Conservation (phyloP, 2,329 filamentous ascomycete species). For the Pyricularia grisea region DNA sequence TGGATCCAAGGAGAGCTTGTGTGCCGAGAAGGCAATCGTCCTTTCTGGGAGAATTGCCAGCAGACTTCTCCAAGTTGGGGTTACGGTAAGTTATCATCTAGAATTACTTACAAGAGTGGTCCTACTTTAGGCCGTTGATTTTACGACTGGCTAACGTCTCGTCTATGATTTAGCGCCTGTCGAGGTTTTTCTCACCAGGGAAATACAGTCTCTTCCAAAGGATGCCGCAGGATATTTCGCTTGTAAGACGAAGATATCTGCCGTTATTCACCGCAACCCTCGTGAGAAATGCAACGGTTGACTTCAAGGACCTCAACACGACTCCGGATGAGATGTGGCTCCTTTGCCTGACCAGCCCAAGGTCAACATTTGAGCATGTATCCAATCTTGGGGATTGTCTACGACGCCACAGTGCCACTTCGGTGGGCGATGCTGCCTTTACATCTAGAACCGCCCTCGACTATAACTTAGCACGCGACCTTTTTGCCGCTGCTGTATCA, state of each 20-base stretch:
- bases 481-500: slow-evolving; percentile 39
- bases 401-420: slow-evolving; percentile 28
- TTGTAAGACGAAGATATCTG: slow-evolving; percentile 33
- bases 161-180: slow-evolving; percentile 21
- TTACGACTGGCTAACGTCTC: slow-evolving; percentile 3
- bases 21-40: slow-evolving; percentile 32
- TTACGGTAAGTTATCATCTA: slow-evolving; percentile 15
- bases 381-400: slow-evolving; percentile 38
- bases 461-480: slow-evolving; percentile 36
- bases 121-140: background rate
- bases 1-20: slow-evolving; percentile 14
- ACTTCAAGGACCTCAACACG: slow-evolving; percentile 36
- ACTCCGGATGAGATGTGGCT: slow-evolving; percentile 43
- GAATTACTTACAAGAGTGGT: background rate
- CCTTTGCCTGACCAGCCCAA: slow-evolving; percentile 40
- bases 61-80: slow-evolving; percentile 32
- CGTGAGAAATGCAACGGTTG: slow-evolving; percentile 33
- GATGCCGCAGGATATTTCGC: slow-evolving; percentile 26
- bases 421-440: slow-evolving; percentile 29
- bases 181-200: slow-evolving; percentile 34
- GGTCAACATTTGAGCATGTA: slow-evolving; percentile 34
- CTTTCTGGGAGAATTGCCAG: slow-evolving; percentile 36
- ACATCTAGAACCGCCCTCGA: slow-evolving; percentile 24
- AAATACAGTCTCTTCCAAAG: slow-evolving; percentile 41
- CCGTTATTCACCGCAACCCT: slow-evolving; percentile 42